Evolutionary conservation across 148 eudicot genomes (phyloP).

Genomic region (Nepenthes mirabilis): DNA sequence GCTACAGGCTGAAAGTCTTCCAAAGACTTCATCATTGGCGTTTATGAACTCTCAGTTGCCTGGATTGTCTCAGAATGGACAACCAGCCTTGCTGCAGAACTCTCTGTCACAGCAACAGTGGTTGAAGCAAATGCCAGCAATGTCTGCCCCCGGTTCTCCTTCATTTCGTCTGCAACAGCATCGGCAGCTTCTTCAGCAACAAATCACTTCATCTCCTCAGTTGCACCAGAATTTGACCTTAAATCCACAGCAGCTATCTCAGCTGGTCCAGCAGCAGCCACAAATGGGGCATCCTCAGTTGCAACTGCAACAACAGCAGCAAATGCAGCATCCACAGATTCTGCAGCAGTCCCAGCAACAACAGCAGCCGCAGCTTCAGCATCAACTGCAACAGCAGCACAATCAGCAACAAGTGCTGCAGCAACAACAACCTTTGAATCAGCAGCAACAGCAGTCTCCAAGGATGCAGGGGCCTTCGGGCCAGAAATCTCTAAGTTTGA

Average conservation of each 20-base stretch:
- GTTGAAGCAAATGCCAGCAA: slow-evolving; percentile 69
- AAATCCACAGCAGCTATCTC: slow-evolving; percentile 67
- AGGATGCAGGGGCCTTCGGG: slow-evolving; percentile 51
- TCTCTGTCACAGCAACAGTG: slow-evolving; percentile 71
- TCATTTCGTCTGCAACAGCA: slow-evolving; percentile 68
- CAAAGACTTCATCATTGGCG: slow-evolving; percentile 50
- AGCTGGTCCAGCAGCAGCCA: slow-evolving; percentile 54
- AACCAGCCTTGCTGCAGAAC: slow-evolving; percentile 44
- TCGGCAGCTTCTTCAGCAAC: slow-evolving; percentile 48
- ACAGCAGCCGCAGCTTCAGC: slow-evolving; percentile 13
- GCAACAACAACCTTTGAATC: slow-evolving; percentile 33
- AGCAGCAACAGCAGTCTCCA: slow-evolving; percentile 59
- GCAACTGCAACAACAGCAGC: slow-evolving; percentile 39
- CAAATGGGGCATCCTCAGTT: slow-evolving; percentile 32
- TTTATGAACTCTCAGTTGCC: slow-evolving; percentile 55
- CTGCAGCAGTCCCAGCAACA: slow-evolving; percentile 29
- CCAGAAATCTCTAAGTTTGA: slow-evolving; percentile 77
- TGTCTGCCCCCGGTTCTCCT: slow-evolving; percentile 57
- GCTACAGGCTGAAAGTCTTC: slow-evolving; percentile 47
- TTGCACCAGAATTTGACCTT: slow-evolving; percentile 47
- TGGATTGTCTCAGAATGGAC: slow-evolving; percentile 72
- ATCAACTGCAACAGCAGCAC: slow-evolving; percentile 13
- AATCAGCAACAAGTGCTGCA: slow-evolving; percentile 25
- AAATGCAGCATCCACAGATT: slow-evolving; percentile 23
- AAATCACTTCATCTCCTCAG: slow-evolving; percentile 47